Evolutionary conservation across 805 yeast species (phyloP), one percentile per base, ranked within the genome.

Genomic region (Soucietia sequanensis): DNA sequence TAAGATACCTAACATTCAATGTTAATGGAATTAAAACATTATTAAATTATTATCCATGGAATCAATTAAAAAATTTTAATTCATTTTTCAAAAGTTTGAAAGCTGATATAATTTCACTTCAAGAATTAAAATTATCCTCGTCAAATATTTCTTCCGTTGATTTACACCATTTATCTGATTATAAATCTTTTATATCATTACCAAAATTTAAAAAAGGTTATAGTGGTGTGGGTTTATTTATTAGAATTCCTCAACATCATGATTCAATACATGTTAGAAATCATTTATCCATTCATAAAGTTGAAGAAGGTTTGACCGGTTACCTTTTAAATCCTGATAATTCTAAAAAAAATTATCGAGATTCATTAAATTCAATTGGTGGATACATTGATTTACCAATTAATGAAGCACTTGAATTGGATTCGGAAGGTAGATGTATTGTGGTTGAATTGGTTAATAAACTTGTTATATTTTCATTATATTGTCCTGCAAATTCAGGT

Each of bases 261-360:
- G 84, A 81, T 17, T 56, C 73, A 0, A 52, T 57, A 1, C 27
- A 20, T 2, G 46, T 55, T 13, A 54, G 48, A 34, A 51, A 54
- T 13, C 54, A 70, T 2, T 52, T 89, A 17, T 60, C 69, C 2
- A 87, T 88, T 1, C 33, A 74, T 3, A 78, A 75, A 43, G 96
- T 90, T 0, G 98, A 93, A 53, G 96, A 91, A 57, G 99, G 99
- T 0, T 65, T 93, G 6, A 84, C 96, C 0, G 99, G 98, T 0
- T 60, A 11, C 23, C 8, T 21, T 11, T 11, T 21, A 9, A 8
- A 21, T 11, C 23, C 23, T 54, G 47, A 39, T 58, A n/a, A n/a
- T n/a, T n/a, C n/a, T n/a, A n/a, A n/a, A n/a, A n/a, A n/a, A n/a
- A n/a, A n/a, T n/a, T n/a, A n/a, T n/a, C n/a, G n/a, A n/a, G n/a